Evolutionary conservation across 495 filamentous ascomycete species (phyloP), one percentile per base, ranked within the genome.

Genomic region (Tuber microsphaerosporum): DNA sequence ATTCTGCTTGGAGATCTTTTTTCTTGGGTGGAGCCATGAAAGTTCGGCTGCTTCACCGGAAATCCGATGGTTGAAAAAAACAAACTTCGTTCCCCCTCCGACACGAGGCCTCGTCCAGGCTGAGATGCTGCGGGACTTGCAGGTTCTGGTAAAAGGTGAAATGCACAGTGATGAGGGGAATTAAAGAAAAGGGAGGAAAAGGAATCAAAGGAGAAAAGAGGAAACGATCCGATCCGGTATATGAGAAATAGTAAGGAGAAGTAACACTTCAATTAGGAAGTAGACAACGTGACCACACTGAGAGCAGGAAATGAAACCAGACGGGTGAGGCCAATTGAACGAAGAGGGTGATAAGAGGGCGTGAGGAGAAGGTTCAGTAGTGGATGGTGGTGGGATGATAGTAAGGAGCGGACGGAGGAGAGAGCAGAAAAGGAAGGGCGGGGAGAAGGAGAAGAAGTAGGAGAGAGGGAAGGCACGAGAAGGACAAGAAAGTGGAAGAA

Each of bases 281-380:
- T 17, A 31, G 56, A 65, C 26, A 26, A 65, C 12, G 56, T 31
- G 56, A 65, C n/a, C 12, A 65, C 26, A 26, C 56, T 0, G 10
- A 8, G 26, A 31, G 26, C n/a, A 9, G 56, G n/a, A 65, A 61
- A 65, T 17, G n/a, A 65, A 31, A 14, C 9, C 12, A 65, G n/a
- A 31, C 56, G n/a, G 74, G 44, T 14, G 42, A 68, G 26, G 22
- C 37, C 41, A 65, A 79, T 75, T 73, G 70, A 44, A 78, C 61
- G 41, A 39, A 74, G 45, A 74, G 43, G 76, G 71, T 45, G 72
- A 72, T 72, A 65, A 70, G 77, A 68, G 45, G 77, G 70, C 46
- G 76, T 75, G 76, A 51, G 73, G 74, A 70, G 73, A 68, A 37
- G 56, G 43, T 45, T 75, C 51, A 44, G 12, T 31, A 37, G 12